Conservation (phyloP, 2,329 filamentous ascomycete genomes). For the Cyphellophora attinorum region DNA sequence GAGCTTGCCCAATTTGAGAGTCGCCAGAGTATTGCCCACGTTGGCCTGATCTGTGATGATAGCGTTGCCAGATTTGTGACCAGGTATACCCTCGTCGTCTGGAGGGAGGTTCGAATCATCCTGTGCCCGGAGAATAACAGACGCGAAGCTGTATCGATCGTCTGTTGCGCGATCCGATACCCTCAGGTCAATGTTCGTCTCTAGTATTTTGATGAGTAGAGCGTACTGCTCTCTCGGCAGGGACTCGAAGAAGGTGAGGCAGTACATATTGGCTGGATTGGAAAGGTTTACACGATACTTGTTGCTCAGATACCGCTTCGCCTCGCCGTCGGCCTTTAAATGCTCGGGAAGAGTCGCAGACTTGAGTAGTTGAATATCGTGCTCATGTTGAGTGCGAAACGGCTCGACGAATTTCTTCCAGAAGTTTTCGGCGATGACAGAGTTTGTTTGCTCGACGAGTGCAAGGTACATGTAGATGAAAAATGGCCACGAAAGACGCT, state of each 20-base stretch:
- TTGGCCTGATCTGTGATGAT: conserved; percentile 48
- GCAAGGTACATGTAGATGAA: conserved; percentile 90
- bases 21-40: conserved; percentile 46
- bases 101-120: conserved; percentile 49
- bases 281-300: conserved; percentile 89
- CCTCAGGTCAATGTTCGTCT: conserved; percentile 48
- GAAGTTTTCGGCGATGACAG: conserved; percentile 10
- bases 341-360: conserved; percentile 70
- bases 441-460: conserved; percentile 61
- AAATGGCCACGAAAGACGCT: conserved; percentile 80
- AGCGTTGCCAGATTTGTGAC: conserved; percentile 56
- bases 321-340: conserved; percentile 63
- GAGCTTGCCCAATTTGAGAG: conserved; percentile 68
- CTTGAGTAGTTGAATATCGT: conserved; percentile 69
- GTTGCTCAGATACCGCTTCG: conserved; percentile 72
- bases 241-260: conserved; percentile 83
- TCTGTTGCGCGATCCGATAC: conserved; percentile 49
- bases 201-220: conserved; percentile 66
- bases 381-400: conserved; percentile 69
- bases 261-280: conserved; percentile 67
- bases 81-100: conserved; percentile 61
- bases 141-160: conserved; percentile 50
- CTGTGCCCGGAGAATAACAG: conserved; percentile 46
- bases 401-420: conserved; percentile 59
- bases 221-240: conserved; percentile 72